These are phyloP conservation scores for Raddia distichophylla DNA, from an alignment of 176 grass and related monocot genomes.

Conservation along the genomic window DNA sequence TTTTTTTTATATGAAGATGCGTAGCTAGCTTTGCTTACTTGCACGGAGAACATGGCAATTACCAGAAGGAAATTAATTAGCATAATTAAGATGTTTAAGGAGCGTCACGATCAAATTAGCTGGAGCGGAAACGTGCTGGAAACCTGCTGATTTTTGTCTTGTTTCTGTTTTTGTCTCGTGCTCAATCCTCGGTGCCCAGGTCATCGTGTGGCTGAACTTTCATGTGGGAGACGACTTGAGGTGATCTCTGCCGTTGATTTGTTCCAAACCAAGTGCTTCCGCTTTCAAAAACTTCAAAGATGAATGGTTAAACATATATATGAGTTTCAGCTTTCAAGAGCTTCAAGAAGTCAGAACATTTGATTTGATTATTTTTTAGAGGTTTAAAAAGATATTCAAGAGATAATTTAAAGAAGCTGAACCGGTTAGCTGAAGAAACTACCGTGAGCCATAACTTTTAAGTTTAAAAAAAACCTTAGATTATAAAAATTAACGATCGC, in stretches of 20 bases:
- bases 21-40: slow-evolving; percentile 14
- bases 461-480: too few species aligned
- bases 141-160: neutral
- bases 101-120: slow-evolving; percentile 41
- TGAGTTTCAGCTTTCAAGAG: too few species aligned
- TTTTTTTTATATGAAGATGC: too few species aligned
- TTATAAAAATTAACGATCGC: too few species aligned
- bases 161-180: neutral
- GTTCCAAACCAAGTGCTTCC: neutral
- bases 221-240: neutral
- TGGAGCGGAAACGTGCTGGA: slow-evolving; percentile 40
- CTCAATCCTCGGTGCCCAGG: neutral
- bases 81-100: neutral
- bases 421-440: too few species aligned
- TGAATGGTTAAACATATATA: too few species aligned
- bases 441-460: too few species aligned
- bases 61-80: neutral
- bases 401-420: too few species aligned
- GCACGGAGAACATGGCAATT: slow-evolving; percentile 20
- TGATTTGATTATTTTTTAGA: too few species aligned
- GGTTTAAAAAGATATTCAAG: too few species aligned
- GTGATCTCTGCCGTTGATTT: neutral
- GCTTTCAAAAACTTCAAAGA: too few species aligned
- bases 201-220: neutral
- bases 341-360: too few species aligned